A percentile compares a stretch with the other conserved stretches of the same genome.
These are phyloP conservation scores for Podaxis sp. DNA, from an alignment of 768 basidiomycete species.

Conservation along the genomic window DNA sequence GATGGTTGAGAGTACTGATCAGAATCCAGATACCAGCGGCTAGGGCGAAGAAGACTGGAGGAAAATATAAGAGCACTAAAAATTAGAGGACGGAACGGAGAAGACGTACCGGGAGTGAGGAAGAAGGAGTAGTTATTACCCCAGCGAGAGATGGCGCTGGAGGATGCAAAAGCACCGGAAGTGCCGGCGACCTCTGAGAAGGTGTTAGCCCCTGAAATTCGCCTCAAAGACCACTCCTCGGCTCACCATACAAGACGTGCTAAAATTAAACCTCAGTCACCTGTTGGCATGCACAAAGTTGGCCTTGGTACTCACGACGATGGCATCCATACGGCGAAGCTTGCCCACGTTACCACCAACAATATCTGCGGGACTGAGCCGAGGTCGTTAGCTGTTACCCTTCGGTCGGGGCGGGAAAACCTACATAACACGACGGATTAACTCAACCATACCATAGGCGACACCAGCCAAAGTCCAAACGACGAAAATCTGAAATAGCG, in stretches of 20 bases:
- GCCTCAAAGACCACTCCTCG: no score
- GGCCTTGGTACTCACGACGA: constrained; percentile 21
- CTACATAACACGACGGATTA: constrained; percentile 35
- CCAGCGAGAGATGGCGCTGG: constrained; percentile 30
- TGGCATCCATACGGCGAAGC: constrained; percentile 33
- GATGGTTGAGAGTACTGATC: constrained; percentile 23
- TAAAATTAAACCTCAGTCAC: constrained; percentile 8
- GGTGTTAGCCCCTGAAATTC: neutral
- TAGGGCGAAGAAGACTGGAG: constrained; percentile 26
- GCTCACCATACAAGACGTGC: constrained; percentile 30
- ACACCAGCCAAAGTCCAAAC: constrained; percentile 33
- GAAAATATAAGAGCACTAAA: neutral
- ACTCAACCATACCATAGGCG: constrained; percentile 35
- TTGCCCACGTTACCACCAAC: constrained; percentile 33
- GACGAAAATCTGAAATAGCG: constrained; percentile 26
- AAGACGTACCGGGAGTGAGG: constrained; percentile 23
- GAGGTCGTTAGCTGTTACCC: neutral
- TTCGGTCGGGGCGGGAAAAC: neutral
- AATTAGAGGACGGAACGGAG: neutral
- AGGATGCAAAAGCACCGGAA: constrained; percentile 29
- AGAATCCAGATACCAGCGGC: constrained; percentile 29
- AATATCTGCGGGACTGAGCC: constrained; percentile 30
- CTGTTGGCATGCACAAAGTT: neutral
- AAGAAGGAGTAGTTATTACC: constrained; percentile 37
- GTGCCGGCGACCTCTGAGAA: constrained; percentile 29